A percentile compares a stretch with the other conserved stretches of the same genome.
Evolutionary conservation across 2,329 filamentous ascomycete genomes (phyloP).

Genomic region (Fusarium transvaalense): DNA sequence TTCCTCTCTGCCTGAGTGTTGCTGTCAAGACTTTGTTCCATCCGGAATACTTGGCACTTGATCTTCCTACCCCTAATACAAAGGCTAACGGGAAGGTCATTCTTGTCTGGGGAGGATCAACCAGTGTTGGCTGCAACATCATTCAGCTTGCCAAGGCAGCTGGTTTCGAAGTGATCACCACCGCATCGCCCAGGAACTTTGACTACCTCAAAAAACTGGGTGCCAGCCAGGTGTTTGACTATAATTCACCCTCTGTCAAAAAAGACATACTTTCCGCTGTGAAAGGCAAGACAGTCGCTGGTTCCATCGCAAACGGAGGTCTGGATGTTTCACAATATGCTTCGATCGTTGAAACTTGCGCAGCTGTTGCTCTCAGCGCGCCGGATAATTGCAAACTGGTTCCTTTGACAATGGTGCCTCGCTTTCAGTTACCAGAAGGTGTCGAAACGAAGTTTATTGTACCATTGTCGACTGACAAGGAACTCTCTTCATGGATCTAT

Average conservation of each 20-base stretch:
- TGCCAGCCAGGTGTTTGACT: slow-evolving; percentile 13
- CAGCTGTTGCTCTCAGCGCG: slow-evolving; percentile 21
- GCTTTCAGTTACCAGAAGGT: slow-evolving; percentile 4
- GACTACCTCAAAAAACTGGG: slow-evolving; percentile 20
- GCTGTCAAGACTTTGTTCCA: slow-evolving; percentile 25
- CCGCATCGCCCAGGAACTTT: slow-evolving; percentile 19
- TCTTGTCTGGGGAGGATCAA: slow-evolving; percentile 24
- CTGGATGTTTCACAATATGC: slow-evolving; percentile 1
- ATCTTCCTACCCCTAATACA: background rate
- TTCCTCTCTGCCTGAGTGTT: slow-evolving; percentile 17
- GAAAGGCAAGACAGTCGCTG: slow-evolving; percentile 4
- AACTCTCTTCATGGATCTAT: slow-evolving; percentile 7
- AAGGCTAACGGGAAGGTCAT: background rate
- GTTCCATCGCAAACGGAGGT: slow-evolving; percentile 16
- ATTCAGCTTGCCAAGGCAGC: slow-evolving; percentile 23
- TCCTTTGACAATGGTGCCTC: slow-evolving; percentile 17
- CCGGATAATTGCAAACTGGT: slow-evolving; percentile 5
- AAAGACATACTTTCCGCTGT: background rate
- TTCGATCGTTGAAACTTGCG: slow-evolving; percentile 9
- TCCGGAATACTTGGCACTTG: slow-evolving; percentile 14
- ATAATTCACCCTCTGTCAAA: background rate
- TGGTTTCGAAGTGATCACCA: slow-evolving; percentile 19
- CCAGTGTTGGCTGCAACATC: slow-evolving; percentile 20
- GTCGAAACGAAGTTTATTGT: slow-evolving; percentile 22
- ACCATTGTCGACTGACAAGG: slow-evolving; percentile 3